Base-by-base conservation (phyloP, 805 yeast species). In the Komagataella phaffii region DNA sequence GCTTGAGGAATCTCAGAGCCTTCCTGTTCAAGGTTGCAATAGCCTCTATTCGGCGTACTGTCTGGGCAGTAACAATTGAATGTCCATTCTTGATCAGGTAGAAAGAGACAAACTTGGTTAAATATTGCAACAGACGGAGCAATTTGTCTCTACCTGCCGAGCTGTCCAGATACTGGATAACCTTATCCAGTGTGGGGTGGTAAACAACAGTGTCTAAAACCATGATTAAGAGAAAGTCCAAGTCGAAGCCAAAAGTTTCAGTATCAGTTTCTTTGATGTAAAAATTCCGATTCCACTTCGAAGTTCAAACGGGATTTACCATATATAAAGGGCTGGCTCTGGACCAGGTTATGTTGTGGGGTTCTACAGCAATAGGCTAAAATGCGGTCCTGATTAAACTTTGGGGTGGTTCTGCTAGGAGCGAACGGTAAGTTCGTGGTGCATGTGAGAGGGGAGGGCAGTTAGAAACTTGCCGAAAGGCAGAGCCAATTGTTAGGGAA, bases 1-100 rank as follows among this genome's bases (percentile, higher is more conserved):
- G 95, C 68, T 89, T 90, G 56, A 88, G 77, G 61, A 84, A 80
- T 61, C 97, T 79, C 72, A 90, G 69, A 19, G 89, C 82, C 70
- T 91, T 91, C 65, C 98, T 81, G 55, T 87, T 74, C 53, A 83
- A 65, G 1, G 87, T 76, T 30, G 88, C 75, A 56, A 84, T 80
- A 47, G 63, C 64, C 67, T 83, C 86, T 55, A 88, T 65, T 19
- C 74, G 70, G 57, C 75, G 76, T 63, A 80, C 74, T 53, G 76
- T 64, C 48, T 66, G 65, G 40, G 83, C 75, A 6, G 72, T 56
- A 51, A 72, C 74, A 52, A 63, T 63, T 24, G 79, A 59, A 61
- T 69, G 77, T 18, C 87, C 88, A 57, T 72, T 68, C 58, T 81
- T 76, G 48, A 73, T 72, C 50, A 78, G 72, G 62, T 81, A 79